phyloP scores from a whole-genome alignment of 2,329 filamentous ascomycete genomes.

The Microdochium trichocladiopsis region DNA sequence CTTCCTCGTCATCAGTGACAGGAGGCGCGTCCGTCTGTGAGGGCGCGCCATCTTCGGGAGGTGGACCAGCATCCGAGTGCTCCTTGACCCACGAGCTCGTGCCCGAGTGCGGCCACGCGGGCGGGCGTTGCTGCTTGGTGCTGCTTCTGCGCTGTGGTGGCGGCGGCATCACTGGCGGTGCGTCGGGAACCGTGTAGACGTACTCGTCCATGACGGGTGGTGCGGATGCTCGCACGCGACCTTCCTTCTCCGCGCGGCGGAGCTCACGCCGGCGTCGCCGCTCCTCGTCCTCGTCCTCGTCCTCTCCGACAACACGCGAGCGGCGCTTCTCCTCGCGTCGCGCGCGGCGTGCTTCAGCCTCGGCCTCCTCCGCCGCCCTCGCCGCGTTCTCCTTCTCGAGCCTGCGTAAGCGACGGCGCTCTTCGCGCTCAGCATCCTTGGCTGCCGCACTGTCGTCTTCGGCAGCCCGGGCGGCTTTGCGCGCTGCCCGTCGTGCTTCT shows the following conservation, averaged over 20 bases:
- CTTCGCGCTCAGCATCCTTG: constrained; percentile 30
- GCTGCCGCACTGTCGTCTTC: constrained; percentile 39
- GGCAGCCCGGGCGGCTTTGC: constrained; percentile 38
- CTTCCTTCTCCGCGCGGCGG: constrained; percentile 33
- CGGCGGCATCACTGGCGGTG: constrained; percentile 1
- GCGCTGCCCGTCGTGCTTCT: constrained; percentile 49
- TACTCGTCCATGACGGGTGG: constrained; percentile 37
- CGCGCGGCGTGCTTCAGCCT: constrained; percentile 38
- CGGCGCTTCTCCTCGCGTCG: constrained; percentile 40
- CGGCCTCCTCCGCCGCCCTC: constrained; percentile 32
- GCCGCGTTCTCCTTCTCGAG: constrained; percentile 34
- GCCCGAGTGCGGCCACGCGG: constrained; percentile 55
- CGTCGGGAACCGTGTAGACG: constrained; percentile 32
- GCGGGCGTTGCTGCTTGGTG: constrained; percentile 18
- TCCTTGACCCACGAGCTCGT: constrained; percentile 63
- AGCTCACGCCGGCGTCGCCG: constrained; percentile 48
- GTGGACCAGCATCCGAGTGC: constrained; percentile 53
- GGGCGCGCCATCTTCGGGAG: constrained; percentile 34
- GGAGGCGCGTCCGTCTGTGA: constrained; percentile 22
- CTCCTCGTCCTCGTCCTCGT: constrained; percentile 45
- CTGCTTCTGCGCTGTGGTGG: constrained; percentile 22
- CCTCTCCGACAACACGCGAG: constrained; percentile 33
- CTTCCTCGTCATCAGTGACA: constrained; percentile 37
- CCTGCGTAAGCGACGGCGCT: constrained; percentile 27
- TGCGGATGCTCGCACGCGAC: constrained; percentile 31